Percentiles rank a stretch among this genome's conserved stretches.
These are phyloP conservation scores for Talaromyces sp. DNA, from an alignment of 2,329 filamentous ascomycete genomes.

Conservation along the genomic window DNA sequence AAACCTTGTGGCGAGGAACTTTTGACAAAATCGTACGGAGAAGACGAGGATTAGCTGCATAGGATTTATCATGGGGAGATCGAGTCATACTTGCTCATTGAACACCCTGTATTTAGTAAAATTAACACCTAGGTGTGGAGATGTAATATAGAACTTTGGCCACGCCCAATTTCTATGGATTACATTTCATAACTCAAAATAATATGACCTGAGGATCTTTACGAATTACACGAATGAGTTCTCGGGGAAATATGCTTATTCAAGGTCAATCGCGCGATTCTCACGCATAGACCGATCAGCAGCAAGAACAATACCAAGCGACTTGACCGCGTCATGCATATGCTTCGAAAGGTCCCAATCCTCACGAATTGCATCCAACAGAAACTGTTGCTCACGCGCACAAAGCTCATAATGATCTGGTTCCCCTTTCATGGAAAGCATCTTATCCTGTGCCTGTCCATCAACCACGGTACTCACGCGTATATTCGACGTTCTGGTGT, in stretches of 20 bases:
- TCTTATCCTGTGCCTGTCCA: slow-evolving; percentile 19
- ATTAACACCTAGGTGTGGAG: not conserved
- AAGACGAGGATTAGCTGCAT: not conserved
- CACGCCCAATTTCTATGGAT: not conserved
- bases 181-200: too few relatives aligned
- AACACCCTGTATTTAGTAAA: not conserved
- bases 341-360: slow-evolving; percentile 21
- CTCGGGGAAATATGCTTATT: not conserved
- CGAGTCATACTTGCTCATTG: not conserved
- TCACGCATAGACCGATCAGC: slow-evolving; percentile 24
- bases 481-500: slow-evolving; percentile 23
- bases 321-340: slow-evolving; percentile 24
- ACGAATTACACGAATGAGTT: too few relatives aligned
- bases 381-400: slow-evolving; percentile 24
- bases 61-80: not conserved
- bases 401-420: slow-evolving; percentile 25
- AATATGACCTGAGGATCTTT: too few relatives aligned
- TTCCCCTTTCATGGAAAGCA: slow-evolving; percentile 23
- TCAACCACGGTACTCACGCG: slow-evolving; percentile 21
- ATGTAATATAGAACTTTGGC: not conserved
- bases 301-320: slow-evolving; percentile 23
- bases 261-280: slow-evolving; percentile 23
- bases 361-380: slow-evolving; percentile 22
- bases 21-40: not conserved
- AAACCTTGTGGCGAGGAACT: not conserved